Conservation (phyloP, 208 protist species). For the Trypanosoma scelopori region DNA sequence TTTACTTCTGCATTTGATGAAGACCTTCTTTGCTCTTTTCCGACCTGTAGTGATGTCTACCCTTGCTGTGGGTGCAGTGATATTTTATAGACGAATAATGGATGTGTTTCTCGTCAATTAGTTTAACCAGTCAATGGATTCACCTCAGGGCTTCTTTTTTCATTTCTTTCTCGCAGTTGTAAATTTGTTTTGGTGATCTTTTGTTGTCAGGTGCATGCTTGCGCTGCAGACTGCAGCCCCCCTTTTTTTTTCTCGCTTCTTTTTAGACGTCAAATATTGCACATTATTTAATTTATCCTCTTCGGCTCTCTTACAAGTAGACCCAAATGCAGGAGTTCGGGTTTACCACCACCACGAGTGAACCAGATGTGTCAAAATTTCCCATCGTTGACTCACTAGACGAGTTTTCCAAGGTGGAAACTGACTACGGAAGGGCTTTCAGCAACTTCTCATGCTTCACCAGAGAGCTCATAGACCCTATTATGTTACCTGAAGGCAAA, state of each 20-base stretch:
- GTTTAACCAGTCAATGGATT: background rate
- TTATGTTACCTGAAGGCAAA: conserved; percentile 42
- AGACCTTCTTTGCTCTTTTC: conserved; percentile 9
- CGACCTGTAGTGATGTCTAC: conserved; percentile 10
- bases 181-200: background rate
- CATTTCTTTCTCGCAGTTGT: background rate
- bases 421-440: conserved; percentile 57
- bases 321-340: background rate
- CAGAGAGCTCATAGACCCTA: conserved; percentile 50
- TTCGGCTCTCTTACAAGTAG: background rate
- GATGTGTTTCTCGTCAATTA: conserved; percentile 6
- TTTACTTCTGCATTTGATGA: background rate
- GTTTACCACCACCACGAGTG: conserved; percentile 44
- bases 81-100: conserved; percentile 5
- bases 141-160: background rate
- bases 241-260: too few species aligned
- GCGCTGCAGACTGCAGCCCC: too few species aligned
- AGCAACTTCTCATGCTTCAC: conserved; percentile 53
- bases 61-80: conserved; percentile 2
- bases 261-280: too few species aligned
- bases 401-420: conserved; percentile 52
- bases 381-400: conserved; percentile 45
- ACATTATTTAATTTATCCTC: too few species aligned
- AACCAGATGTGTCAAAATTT: conserved; percentile 41
- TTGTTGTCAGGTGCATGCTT: background rate